Evolutionary conservation across 1,284 basidiomycete species (phyloP).

Genomic region (Boletus semigastroideus): DNA sequence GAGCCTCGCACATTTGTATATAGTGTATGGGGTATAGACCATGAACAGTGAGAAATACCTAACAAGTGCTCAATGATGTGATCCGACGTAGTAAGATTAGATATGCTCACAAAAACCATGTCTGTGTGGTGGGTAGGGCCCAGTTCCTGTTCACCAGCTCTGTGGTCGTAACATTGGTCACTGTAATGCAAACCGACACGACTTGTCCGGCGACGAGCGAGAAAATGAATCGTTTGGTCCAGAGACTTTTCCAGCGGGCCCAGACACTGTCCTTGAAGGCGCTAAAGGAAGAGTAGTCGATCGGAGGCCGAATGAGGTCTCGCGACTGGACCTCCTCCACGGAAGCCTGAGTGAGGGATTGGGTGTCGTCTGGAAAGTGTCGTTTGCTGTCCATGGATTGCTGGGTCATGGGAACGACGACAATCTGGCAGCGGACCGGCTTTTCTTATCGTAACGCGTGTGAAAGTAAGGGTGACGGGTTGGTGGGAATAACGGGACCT

Average conservation of each 20-base stretch:
- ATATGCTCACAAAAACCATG: conserved; percentile 69
- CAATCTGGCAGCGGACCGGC: not conserved
- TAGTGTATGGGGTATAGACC: conserved; percentile 83
- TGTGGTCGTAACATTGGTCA: conserved; percentile 81
- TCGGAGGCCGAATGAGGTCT: conserved; percentile 42
- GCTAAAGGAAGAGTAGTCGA: conserved; percentile 56
- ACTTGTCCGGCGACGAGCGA: conserved; percentile 76
- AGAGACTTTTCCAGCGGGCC: conserved; percentile 65
- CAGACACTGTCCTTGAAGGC: conserved; percentile 54
- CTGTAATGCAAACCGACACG: conserved; percentile 82
- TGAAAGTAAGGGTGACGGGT: not conserved
- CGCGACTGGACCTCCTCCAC: not conserved
- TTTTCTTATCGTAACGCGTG: conserved; percentile 17
- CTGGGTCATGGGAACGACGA: conserved; percentile 8
- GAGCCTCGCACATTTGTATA: conserved; percentile 65
- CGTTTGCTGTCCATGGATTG: conserved; percentile 29
- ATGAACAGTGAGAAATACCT: conserved; percentile 78
- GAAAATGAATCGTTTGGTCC: conserved; percentile 69
- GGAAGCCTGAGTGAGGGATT: not conserved
- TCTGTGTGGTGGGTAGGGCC: conserved; percentile 77
- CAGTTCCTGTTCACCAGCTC: conserved; percentile 71
- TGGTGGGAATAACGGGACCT: conserved; percentile 6
- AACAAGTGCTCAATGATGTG: conserved; percentile 2
- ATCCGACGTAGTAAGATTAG: not conserved
- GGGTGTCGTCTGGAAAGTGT: conserved; percentile 12